Percentiles rank a stretch among this genome's conserved stretches.
phyloP scores from a whole-genome alignment of 768 basidiomycete genomes.

The Tricholoma furcatifolium region DNA sequence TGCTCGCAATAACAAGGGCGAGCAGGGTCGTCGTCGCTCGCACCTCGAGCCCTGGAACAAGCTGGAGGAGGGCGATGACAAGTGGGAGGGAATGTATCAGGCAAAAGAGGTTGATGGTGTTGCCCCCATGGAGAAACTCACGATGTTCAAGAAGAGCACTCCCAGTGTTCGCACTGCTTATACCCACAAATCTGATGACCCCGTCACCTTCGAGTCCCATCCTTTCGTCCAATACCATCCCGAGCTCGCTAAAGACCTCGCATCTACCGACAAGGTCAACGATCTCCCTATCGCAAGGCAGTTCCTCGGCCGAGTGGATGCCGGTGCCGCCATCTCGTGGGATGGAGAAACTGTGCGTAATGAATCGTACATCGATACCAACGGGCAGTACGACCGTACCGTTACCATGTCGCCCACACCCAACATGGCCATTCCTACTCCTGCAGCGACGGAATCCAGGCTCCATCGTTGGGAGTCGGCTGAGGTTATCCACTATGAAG shows the following conservation, averaged over 20 bases:
- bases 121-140: slow-evolving; percentile 58
- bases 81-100: slow-evolving; percentile 43
- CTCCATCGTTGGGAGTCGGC: slow-evolving; percentile 71
- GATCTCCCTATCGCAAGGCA: slow-evolving; percentile 38
- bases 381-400: slow-evolving; percentile 42
- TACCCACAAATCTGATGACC: slow-evolving; percentile 46
- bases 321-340: slow-evolving; percentile 48
- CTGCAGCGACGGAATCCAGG: slow-evolving; percentile 47
- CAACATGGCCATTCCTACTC: slow-evolving; percentile 60
- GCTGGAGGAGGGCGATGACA: slow-evolving; percentile 50
- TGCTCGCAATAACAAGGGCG: slow-evolving; percentile 36
- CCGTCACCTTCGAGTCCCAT: slow-evolving; percentile 36
- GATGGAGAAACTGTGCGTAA: slow-evolving; percentile 49
- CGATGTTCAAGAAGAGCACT: slow-evolving; percentile 62
- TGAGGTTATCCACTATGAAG: slow-evolving; percentile 50
- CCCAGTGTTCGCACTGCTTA: slow-evolving; percentile 55
- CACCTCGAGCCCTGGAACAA: slow-evolving; percentile 57
- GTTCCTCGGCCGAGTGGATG: slow-evolving; percentile 43
- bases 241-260: slow-evolving; percentile 50
- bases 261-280: slow-evolving; percentile 27
- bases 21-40: slow-evolving; percentile 43
- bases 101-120: slow-evolving; percentile 43
- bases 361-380: slow-evolving; percentile 43
- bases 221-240: slow-evolving; percentile 63
- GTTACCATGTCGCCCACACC: slow-evolving; percentile 51